phyloP scores from a whole-genome alignment of 2,329 filamentous ascomycete species.

The Myriosclerotinia curreyana region DNA sequence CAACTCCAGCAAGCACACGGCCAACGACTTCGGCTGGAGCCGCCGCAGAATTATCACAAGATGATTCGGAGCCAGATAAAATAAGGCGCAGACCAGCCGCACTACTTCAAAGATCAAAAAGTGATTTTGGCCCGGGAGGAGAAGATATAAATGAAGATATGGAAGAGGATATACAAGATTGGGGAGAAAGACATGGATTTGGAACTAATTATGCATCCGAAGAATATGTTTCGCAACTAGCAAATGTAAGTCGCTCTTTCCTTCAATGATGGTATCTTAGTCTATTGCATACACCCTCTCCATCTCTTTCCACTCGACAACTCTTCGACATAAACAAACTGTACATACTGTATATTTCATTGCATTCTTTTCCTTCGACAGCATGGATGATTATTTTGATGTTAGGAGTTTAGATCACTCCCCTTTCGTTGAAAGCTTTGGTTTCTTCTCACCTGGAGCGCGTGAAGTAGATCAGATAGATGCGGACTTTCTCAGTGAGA shows the following conservation, averaged over 20 bases:
- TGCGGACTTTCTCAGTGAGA: background rate
- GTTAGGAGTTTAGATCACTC: constrained; percentile 8
- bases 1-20: constrained; percentile 15
- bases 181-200: constrained; percentile 62
- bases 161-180: constrained; percentile 36
- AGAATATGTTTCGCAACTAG: constrained; percentile 66
- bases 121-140: constrained; percentile 49
- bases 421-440: constrained; percentile 13
- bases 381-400: constrained; percentile 16
- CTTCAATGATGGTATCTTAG: constrained; percentile 19
- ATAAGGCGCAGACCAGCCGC: constrained; percentile 31
- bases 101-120: constrained; percentile 45
- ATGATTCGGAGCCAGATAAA: constrained; percentile 34
- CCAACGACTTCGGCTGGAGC: constrained; percentile 32
- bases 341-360: background rate
- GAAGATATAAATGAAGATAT: constrained; percentile 35
- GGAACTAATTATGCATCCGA: constrained; percentile 69
- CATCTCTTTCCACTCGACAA: background rate
- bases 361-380: background rate
- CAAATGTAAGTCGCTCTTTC: constrained; percentile 51
- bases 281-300: background rate
- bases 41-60: constrained; percentile 34
- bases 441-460: background rate
- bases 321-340: background rate
- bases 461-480: constrained; percentile 1